A percentile compares a stretch with the other conserved stretches of the same genome.
These are phyloP conservation scores for Dichotomocladium elegans DNA, from an alignment of 371 early-diverging fungal species.

Conservation along the genomic window DNA sequence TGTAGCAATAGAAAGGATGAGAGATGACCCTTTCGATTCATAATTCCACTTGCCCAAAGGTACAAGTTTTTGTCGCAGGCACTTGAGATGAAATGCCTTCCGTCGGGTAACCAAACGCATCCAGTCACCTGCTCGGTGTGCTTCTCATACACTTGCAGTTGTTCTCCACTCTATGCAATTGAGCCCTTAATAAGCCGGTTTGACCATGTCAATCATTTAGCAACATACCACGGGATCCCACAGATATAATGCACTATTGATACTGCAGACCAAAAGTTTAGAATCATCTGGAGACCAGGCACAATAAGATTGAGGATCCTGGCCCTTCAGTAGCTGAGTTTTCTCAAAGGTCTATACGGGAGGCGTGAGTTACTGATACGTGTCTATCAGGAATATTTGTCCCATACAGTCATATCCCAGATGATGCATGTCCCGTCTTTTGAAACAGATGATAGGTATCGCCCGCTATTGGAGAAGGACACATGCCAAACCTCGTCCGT, in stretches of 20 bases:
- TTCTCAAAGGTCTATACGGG: slow-evolving; percentile 47
- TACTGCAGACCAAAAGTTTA: slow-evolving; percentile 73
- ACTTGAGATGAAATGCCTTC: slow-evolving; percentile 73
- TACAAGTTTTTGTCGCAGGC: slow-evolving; percentile 72
- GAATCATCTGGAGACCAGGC: slow-evolving; percentile 91
- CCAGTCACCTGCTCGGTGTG: slow-evolving; percentile 77
- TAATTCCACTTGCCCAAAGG: slow-evolving; percentile 57
- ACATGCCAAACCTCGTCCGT: slow-evolving; percentile 95
- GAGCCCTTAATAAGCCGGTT: neutral
- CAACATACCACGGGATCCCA: slow-evolving; percentile 75
- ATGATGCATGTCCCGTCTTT: slow-evolving; percentile 84
- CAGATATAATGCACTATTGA: slow-evolving; percentile 70
- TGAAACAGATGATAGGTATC: slow-evolving; percentile 85
- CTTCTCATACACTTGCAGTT: slow-evolving; percentile 42
- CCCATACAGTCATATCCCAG: slow-evolving; percentile 78
- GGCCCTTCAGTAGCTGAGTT: slow-evolving; percentile 36
- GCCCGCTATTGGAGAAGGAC: slow-evolving; percentile 84
- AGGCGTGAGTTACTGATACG: no score
- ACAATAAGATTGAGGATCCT: slow-evolving; percentile 67
- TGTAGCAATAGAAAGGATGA: slow-evolving; percentile 6
- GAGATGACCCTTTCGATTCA: neutral
- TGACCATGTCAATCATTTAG: neutral
- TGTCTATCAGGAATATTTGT: no score
- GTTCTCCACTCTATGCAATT: slow-evolving; percentile 48
- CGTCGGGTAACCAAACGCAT: slow-evolving; percentile 83